Evolutionary conservation across 441 rosid species (phyloP).

Genomic region (Melastoma candidum): DNA sequence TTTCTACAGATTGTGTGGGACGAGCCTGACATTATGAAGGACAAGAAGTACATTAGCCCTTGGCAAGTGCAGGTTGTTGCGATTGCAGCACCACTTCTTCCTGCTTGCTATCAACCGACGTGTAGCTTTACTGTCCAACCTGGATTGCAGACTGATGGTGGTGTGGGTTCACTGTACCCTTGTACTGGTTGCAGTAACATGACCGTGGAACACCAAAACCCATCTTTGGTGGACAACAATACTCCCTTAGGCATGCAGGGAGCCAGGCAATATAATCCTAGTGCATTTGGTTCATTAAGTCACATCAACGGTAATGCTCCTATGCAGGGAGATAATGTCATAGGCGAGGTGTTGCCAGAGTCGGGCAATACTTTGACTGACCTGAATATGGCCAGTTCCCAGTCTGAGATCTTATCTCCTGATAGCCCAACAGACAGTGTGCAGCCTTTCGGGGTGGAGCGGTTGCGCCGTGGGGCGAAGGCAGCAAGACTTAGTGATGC

Average conservation of each 20-base stretch:
- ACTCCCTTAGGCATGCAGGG: constrained; percentile 99
- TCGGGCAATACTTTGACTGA: constrained; percentile 38
- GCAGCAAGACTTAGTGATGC: constrained; percentile 27
- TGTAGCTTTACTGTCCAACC: constrained; percentile 33
- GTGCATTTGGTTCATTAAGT: constrained; percentile 32
- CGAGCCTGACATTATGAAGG: constrained; percentile 69
- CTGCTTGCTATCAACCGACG: constrained; percentile 45
- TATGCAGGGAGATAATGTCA: constrained; percentile 22
- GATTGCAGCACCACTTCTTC: constrained; percentile 31
- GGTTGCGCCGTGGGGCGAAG: constrained; percentile 31
- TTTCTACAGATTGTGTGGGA: constrained; percentile 69
- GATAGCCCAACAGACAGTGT: constrained; percentile 54
- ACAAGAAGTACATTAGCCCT: constrained; percentile 66
- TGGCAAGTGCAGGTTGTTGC: constrained; percentile 72
- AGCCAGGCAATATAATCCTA: constrained; percentile 85
- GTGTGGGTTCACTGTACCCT: constrained; percentile 34
- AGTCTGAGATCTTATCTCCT: constrained; percentile 61
- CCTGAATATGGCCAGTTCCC: constrained; percentile 59
- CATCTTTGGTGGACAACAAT: constrained; percentile 37
- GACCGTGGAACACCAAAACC: constrained; percentile 32
- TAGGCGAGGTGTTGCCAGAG: constrained; percentile 31
- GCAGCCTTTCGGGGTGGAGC: constrained; percentile 37
- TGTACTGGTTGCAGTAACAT: constrained; percentile 36
- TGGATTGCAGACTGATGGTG: constrained; percentile 40
- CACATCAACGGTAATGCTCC: constrained; percentile 34